Base-by-base conservation (phyloP, 2,329 filamentous ascomycete species). In the Botryotinia narcissicola region DNA sequence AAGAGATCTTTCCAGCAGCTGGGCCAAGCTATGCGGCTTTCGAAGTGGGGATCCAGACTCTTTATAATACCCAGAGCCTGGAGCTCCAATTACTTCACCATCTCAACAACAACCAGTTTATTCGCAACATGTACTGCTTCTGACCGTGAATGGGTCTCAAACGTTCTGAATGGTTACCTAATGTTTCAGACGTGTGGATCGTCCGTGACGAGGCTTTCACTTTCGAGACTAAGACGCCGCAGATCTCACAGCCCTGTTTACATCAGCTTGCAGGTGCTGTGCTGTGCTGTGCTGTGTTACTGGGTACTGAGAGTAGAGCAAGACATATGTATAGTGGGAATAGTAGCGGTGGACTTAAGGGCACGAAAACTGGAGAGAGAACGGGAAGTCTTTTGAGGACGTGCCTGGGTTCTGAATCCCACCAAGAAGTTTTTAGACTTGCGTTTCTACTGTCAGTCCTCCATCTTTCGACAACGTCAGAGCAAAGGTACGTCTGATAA, bases 41-140 rank as follows among this genome's bases (percentile, higher is more conserved):
- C 83, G 87, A 75, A 84, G 87, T 78, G 86, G 88, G 79, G 92
- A 92, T 83, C 87, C 90, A 78, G 88, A 86, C 79, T 87, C 88
- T 63, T 83, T 83, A 82, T 77, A 88, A 84, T 84, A 88, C 81
- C 83, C 82, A 75, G 84, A 83, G 75, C 79, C 84, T 40, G 84
- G 83, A 73, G 78, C 83, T 25, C 78, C 82, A 48, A 92, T 94
- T 84, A 90, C 92, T 51, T 93, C 92, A 46, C 92, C 92, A 64
- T 90, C 91, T 77, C 92, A 89, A 81, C 88, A 90, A 78, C 88
- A 90, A 78, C 90, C 88, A 82, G 86, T 91, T 79, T 89, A 91
- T 77, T 87, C 89, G 79, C 89, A 91, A 78, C 84, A 84, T 78
- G 80, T 82, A 62, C 60, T 18, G 60, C 37, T 7, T 42, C 25